Percentiles rank a stretch among this genome's conserved stretches.
phyloP scores from a whole-genome alignment of 192 early-diverging fungal species.

The Linnemannia hyalina region DNA sequence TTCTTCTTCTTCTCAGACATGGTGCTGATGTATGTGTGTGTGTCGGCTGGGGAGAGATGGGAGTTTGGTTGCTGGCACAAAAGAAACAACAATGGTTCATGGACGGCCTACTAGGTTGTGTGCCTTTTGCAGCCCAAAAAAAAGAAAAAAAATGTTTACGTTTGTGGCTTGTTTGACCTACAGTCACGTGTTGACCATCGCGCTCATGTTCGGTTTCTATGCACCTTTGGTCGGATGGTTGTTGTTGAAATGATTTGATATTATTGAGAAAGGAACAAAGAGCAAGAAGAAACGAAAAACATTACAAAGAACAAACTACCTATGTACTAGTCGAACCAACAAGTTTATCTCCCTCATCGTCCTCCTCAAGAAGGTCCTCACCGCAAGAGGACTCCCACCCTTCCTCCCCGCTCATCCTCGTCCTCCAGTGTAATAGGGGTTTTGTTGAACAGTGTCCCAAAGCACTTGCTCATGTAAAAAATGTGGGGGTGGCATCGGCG shows the following conservation, averaged over 20 bases:
- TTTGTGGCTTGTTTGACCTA: constrained; percentile 1
- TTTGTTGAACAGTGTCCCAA: not conserved
- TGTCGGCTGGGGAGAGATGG: not conserved
- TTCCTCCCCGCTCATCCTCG: not conserved
- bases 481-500: not conserved
- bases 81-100: not conserved
- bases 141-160: constrained; percentile 15
- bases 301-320: not conserved
- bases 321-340: not conserved
- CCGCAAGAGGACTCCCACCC: not conserved
- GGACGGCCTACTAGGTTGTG: not conserved
- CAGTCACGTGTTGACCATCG: not conserved
- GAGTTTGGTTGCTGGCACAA: not conserved
- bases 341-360: not conserved
- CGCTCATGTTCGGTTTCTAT: no score
- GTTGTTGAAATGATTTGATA: not conserved
- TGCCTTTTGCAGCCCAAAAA: not conserved
- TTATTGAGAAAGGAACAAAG: not conserved
- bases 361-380: not conserved
- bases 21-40: not conserved
- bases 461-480: not conserved
- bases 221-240: no score
- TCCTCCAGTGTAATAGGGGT: not conserved
- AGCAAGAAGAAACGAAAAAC: not conserved
- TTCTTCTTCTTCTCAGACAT: constrained; percentile 50